Conservation (phyloP, 1,284 basidiomycete species). For the Marasmius tenuissimus region DNA sequence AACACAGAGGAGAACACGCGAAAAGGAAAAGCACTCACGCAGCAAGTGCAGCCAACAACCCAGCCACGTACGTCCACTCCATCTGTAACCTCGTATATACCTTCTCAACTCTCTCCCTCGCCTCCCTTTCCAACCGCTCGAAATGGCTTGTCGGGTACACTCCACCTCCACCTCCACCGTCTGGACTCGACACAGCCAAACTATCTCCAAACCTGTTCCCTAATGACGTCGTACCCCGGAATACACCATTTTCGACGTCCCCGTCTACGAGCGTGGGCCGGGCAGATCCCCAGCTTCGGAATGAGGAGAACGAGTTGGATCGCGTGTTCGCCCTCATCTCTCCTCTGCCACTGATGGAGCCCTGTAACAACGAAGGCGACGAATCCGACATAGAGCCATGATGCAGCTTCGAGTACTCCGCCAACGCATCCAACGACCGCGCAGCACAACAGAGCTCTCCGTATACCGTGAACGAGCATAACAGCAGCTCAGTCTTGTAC, state of each 20-base stretch:
- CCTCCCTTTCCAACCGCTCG: constrained; percentile 29
- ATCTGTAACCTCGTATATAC: constrained; percentile 40
- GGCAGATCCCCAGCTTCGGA: neutral
- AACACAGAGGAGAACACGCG: neutral
- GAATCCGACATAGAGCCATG: neutral
- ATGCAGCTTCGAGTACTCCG: neutral
- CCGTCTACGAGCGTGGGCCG: neutral
- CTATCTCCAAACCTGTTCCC: neutral
- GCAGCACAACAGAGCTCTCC: constrained; percentile 35
- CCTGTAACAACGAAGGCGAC: neutral
- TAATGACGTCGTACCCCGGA: neutral
- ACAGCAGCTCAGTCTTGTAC: constrained; percentile 30
- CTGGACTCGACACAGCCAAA: neutral
- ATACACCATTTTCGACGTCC: neutral
- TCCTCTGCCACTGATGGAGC: too few relatives aligned
- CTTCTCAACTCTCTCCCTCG: constrained; percentile 48
- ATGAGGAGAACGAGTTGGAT: neutral
- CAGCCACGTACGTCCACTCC: constrained; percentile 55
- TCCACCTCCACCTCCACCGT: neutral
- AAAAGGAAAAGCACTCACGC: constrained; percentile 34
- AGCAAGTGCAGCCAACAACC: constrained; percentile 50
- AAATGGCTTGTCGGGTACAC: neutral
- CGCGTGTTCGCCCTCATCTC: neutral
- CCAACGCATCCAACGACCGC: neutral
- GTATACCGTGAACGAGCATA: constrained; percentile 57